Base-by-base conservation (phyloP, 1,139 yeast genomes). In the Kluyveromyces sp. region DNA sequence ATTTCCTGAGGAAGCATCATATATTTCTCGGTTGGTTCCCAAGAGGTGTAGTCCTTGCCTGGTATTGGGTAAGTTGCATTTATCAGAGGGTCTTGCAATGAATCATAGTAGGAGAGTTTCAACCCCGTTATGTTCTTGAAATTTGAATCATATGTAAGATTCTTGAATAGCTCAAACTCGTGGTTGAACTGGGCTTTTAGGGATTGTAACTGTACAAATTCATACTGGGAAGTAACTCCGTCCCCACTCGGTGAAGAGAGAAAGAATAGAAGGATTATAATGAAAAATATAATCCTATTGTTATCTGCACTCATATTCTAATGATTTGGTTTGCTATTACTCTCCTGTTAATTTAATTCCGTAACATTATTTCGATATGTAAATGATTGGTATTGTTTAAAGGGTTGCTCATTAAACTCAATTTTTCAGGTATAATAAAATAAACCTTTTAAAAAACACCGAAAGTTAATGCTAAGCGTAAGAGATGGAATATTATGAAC, bases 111-210 rank as follows among this genome's bases (percentile, higher is more conserved):
- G 43, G 83, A 79, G 48, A 80, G 65, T 58, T 70, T 72, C 51
- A 82, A 76, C 6, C 96, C 96, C 0, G 95, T 84, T 7, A 87
- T 63, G 56, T 85, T 83, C 0, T 84, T 85, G 60, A 82, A 83
- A 6, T 88, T 88, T 3, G 65, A 52, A 21, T 59, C 50, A 60
- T 75, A 81, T 2, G 74, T 69, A 36, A 78, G 68, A 34, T 69
- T 64, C 15, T 55, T 53, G 37, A 83, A 64, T 8, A 65, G 63
- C 2, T 62, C 54, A 48, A 57, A 62, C 37, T 63, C 66, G 25
- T 43, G 35, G 4, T 37, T 39, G 43, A 54, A 52, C 43, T 58
- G 64, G 3, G 50, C 38, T 42, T 55, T 60, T 35, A 60, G 45
- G 21, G 49, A 45, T 42, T 56, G 52, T 25, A 63, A 41, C 46